Evolutionary conservation across 352 stramenopile genomes (phyloP), one percentile per base, ranked within the genome.

Genomic region (Thraustochytrium sp.): DNA sequence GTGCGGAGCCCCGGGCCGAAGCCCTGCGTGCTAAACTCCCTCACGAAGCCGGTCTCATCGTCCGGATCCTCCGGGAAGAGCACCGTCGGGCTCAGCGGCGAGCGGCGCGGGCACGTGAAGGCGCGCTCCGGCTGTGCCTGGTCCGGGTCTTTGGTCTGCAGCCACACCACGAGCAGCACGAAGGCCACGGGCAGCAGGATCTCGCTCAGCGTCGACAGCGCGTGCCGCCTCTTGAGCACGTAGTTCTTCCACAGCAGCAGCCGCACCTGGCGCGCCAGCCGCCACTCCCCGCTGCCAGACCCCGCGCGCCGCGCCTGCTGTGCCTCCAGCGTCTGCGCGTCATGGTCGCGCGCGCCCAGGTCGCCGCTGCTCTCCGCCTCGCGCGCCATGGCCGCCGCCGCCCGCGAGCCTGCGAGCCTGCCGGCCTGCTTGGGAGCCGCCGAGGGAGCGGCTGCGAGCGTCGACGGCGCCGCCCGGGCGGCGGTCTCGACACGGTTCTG

Each of bases 201-300:
- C 82, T 94, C 90, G 38, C 92, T 88, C 38, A 90, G 34, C 16
- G 90, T 76, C 9, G 85, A 87, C 2, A 92, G 29, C 23, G 86
- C 87, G 31, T 91, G 86, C 46, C 91, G 90, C 63, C 87, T 88
- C 88, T 93, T 93, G 85, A 93, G 90, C 87, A 90, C 85, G 85
- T 87, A 91, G 86, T 93, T 93, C 87, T 93, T 93, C 63, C 90
- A 87, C 72, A 93, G 87, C 51, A 93, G 80, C 76, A 51, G 44
- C 26, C 11, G 8, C 5, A 54, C 37, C 44, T 75, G 62, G 16
- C 31, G n/a, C 44, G 18, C 0, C 36, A 72, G 59, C 59, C 34
- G 36, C 36, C 18, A 11, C 40, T 34, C 46, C 13, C 9, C n/a
- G 9, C 0, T 46, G 13, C 36, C 29, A n/a, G n/a, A n/a, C n/a